Evolutionary conservation across 805 yeast genomes (phyloP).

Genomic region (Lipomyces spencermartinsiae): DNA sequence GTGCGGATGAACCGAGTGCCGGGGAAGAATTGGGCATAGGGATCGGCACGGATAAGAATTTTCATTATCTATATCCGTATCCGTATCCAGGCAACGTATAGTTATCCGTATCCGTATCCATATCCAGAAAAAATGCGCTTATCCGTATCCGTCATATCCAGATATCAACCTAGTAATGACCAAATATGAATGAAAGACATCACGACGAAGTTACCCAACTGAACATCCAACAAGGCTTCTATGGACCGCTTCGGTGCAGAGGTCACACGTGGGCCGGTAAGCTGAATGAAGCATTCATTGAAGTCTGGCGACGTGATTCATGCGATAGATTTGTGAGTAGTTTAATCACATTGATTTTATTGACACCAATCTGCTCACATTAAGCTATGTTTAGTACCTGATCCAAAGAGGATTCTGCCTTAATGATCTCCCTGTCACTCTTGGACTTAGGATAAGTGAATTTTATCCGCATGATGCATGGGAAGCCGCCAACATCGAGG

Average conservation of each 20-base stretch:
- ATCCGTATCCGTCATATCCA: no score
- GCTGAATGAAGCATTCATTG: neutral
- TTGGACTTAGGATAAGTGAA: neutral
- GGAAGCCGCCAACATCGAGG: no score
- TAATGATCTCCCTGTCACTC: neutral
- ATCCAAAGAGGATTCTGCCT: neutral
- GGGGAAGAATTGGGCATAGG: no score
- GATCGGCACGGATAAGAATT: no score
- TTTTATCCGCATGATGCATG: no score
- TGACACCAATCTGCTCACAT: neutral
- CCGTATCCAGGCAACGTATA: no score
- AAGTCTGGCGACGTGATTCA: neutral
- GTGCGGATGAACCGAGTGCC: no score
- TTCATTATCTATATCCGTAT: no score
- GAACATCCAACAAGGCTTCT: neutral
- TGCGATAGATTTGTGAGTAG: neutral
- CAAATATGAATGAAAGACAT: no score
- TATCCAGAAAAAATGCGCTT: no score
- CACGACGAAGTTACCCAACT: neutral
- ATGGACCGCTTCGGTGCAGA: neutral
- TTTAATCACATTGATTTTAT: neutral
- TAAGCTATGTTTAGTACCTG: neutral
- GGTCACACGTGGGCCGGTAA: neutral
- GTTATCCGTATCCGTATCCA: no score
- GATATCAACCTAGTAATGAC: no score